Evolutionary conservation across 2,329 filamentous ascomycete species (phyloP).

Genomic region (Didymellaceae sp.): DNA sequence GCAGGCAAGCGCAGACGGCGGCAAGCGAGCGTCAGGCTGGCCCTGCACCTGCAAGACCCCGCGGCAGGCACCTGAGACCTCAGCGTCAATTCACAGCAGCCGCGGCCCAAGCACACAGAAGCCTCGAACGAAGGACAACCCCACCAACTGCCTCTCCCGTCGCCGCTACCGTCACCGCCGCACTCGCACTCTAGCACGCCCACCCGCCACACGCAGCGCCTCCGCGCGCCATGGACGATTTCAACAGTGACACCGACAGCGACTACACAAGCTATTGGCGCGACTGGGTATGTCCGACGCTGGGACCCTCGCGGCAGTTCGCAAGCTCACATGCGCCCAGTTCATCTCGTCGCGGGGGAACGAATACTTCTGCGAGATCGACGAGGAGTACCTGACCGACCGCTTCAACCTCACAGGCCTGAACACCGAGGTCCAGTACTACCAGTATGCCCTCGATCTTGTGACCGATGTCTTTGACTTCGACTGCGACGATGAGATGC

Average conservation of each 20-base stretch:
- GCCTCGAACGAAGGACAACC: background rate
- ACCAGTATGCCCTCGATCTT: slow-evolving; percentile 96
- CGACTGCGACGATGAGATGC: slow-evolving; percentile 97
- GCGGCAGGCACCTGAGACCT: slow-evolving; percentile 2
- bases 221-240: slow-evolving; percentile 80
- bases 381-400: slow-evolving; percentile 98
- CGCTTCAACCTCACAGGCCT: slow-evolving; percentile 97
- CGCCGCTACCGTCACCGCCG: background rate
- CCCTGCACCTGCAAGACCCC: slow-evolving; percentile 3
- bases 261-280: slow-evolving; percentile 99
- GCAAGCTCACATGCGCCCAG: slow-evolving; percentile 56
- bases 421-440: slow-evolving; percentile 97
- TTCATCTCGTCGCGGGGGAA: slow-evolving; percentile 98
- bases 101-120: slow-evolving; percentile 7
- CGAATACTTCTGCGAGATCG: slow-evolving; percentile 99
- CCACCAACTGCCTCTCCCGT: background rate
- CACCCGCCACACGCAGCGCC: slow-evolving; percentile 4
- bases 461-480: slow-evolving; percentile 98
- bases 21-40: slow-evolving; percentile 6
- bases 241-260: slow-evolving; percentile 95
- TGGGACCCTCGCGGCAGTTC: slow-evolving; percentile 2
- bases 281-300: slow-evolving; percentile 82
- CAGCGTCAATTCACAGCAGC: slow-evolving; percentile 16
- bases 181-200: background rate
- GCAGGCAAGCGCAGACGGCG: background rate